Evolutionary conservation across 129 eudicot genomes (phyloP), one percentile per base, ranked within the genome.

Genomic region (Artemisia tridentata): DNA sequence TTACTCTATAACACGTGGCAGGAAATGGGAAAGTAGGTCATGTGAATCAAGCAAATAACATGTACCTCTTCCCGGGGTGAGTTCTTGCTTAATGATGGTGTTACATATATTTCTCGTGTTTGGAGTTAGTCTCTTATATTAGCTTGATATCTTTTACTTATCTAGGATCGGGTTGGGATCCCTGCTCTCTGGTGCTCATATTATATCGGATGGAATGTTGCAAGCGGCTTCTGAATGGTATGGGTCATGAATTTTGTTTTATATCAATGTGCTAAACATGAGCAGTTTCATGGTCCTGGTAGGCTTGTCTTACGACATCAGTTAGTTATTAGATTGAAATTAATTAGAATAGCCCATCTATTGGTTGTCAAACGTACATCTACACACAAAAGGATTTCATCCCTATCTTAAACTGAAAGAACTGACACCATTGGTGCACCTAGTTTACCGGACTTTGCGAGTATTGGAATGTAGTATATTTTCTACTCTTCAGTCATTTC

Each of bases 41-140:
- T 70, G 99, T 90, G 72, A 95, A 95, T 75, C 99, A 95, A 84
- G 99, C 99, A 77, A 95, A 95, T 77, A 95, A 95, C 81, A 95
- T 95, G 99, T 95, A 95, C 76, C 91, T 95, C 64, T 95, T 95
- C 80, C 97, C 97, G 0, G 99, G 99, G 97, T 95, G 18, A 16
- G 97, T 85, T 64, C 38, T 80, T 5, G 21, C 70, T 38, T 65
- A 61, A 59, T 9, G 8, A 45, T 63, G 21, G 29, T 77, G 23
- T 63, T 63, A 2, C 43, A 63, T 23, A 27, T 29, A 27, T 17
- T 15, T 47, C 41, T 71, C 18, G 10, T 61, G 17, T 59, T 18
- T 72, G 54, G 62, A 63, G 23, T 23, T 53, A 15, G 8, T 15
- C 5, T 67, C 50, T 70, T 53, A 68, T 13, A 25, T 65, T 62